Conservation (phyloP, 768 basidiomycete genomes). For the Termitomyces eurrhizus region DNA sequence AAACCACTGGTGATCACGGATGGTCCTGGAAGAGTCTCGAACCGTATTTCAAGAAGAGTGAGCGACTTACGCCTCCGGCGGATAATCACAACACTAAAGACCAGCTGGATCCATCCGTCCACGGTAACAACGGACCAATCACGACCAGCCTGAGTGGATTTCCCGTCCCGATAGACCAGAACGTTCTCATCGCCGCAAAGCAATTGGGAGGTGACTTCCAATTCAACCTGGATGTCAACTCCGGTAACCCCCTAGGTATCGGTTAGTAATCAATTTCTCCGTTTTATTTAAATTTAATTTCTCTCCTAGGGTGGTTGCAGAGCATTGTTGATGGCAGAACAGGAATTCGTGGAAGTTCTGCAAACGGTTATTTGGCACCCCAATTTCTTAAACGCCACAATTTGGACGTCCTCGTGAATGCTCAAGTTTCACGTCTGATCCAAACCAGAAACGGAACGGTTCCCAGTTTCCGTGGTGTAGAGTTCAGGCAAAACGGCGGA, state of each 20-base stretch:
- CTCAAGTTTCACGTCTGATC: constrained; percentile 15
- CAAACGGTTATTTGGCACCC: constrained; percentile 16
- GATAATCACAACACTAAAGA: constrained; percentile 25
- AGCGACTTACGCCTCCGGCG: constrained; percentile 21
- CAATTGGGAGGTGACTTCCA: constrained; percentile 6
- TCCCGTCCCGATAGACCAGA: background rate
- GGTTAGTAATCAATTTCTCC: background rate
- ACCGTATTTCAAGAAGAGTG: constrained; percentile 24
- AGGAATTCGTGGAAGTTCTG: constrained; percentile 14
- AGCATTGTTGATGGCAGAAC: constrained; percentile 8
- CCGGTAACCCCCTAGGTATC: constrained; percentile 5
- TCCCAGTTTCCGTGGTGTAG: background rate
- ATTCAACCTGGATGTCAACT: constrained; percentile 6
- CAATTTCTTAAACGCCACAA: constrained; percentile 9
- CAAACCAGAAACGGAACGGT: constrained; percentile 1
- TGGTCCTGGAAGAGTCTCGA: constrained; percentile 17
- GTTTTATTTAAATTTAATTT: background rate
- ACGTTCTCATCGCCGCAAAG: constrained; percentile 2
- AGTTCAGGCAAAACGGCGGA: background rate
- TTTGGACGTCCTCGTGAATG: constrained; percentile 13
- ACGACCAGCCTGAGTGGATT: constrained; percentile 20
- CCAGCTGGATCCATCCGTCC: constrained; percentile 24
- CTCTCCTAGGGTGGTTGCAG: constrained; percentile 11
- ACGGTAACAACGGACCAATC: constrained; percentile 21
- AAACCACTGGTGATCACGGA: constrained; percentile 8